Base-by-base conservation (phyloP, 2,329 filamentous ascomycete species). In the Alternaria triticimaculans region DNA sequence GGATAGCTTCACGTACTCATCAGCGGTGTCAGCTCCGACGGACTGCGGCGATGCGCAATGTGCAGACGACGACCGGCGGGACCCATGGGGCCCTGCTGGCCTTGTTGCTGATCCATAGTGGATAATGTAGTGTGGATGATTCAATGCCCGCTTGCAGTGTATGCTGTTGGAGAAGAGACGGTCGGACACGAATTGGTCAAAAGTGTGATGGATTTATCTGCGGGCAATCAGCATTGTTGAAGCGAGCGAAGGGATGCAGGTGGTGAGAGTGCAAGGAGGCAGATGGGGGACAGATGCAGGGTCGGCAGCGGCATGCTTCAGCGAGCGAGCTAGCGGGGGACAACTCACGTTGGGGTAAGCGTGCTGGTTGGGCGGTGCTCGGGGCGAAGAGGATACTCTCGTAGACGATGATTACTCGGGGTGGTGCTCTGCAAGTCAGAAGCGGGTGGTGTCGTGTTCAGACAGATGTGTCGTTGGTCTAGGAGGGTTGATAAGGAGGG, bases 41-140 rank as follows among this genome's bases (percentile, higher is more conserved):
- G 96, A 84, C 94, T 97, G 83, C 95, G 91, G 80, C 95, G 92
- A 86, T 98, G 95, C 78, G 95, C 95, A 83, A 98, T 97, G 85
- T 98, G 94, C 81, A 98, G 89, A 81, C 94, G 91, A 80, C 95
- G 94, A 78, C 94, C 94, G 80, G 90, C 84, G 76, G 93, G 92
- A 74, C 93, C 94, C 76, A 82, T 81, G 51, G 82, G 81, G 65
- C 79, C 87, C 81, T 90, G 81, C 72, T 83, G 82, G 76, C 66
- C 67, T 66, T 85, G 87, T 81, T 90, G 81, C 69, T 83, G 82
- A 72, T 84, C 82, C 82, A 84, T 84, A 37, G 65, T 72, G 63
- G 64, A 70, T 62, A 63, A 58, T 71, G 72, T 62, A 58, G 64
- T 66, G 67, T 64, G 67, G 63, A 62, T 63, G 62, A 64, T 68